phyloP scores from a whole-genome alignment of 345 rosid genomes.

The Salix dunnii region DNA sequence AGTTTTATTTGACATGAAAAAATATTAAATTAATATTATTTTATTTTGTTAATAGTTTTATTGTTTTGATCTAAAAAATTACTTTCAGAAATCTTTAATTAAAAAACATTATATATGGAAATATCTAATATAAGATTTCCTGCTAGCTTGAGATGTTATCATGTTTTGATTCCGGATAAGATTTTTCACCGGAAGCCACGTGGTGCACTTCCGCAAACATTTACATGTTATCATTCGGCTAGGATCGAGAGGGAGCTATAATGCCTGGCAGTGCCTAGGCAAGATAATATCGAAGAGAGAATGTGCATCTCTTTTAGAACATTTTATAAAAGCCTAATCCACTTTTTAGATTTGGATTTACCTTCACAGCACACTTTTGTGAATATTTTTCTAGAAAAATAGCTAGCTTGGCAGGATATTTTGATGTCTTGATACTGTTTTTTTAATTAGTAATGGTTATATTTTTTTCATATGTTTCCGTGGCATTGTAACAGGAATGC shows the following conservation, averaged over 20 bases:
- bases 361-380: not conserved
- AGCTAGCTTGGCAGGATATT: too few relatives aligned
- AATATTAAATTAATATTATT: not conserved
- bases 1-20: not conserved
- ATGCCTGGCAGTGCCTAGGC: not conserved
- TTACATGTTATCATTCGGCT: not conserved
- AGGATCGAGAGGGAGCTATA: not conserved
- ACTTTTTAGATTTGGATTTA: not conserved
- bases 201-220: conserved; percentile 4
- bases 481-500: too few relatives aligned
- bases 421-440: too few relatives aligned
- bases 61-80: not conserved
- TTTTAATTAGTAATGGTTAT: too few relatives aligned
- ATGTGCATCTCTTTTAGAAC: not conserved
- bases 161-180: conserved; percentile 6
- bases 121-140: too few relatives aligned
- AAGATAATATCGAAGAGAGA: conserved; percentile 7
- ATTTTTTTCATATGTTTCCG: too few relatives aligned
- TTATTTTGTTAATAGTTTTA: too few relatives aligned
- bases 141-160: not conserved
- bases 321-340: not conserved
- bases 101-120: too few relatives aligned
- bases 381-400: too few relatives aligned
- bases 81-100: too few relatives aligned
- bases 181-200: conserved; percentile 17